These are phyloP conservation scores for Clonostachys byssicola DNA, from an alignment of 2,329 filamentous ascomycete genomes.

Conservation along the genomic window DNA sequence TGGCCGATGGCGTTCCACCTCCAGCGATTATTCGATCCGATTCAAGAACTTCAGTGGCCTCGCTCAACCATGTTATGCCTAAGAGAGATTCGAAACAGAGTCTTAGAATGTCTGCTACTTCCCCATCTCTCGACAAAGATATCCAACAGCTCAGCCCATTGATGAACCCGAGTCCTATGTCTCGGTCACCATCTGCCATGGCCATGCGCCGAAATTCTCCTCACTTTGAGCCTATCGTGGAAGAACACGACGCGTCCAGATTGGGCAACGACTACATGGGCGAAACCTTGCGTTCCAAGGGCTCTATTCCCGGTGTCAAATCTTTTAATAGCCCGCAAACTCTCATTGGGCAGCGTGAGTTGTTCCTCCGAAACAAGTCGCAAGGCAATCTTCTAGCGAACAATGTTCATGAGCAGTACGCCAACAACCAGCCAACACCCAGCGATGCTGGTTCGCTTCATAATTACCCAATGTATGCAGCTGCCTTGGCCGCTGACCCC, in stretches of 20 bases:
- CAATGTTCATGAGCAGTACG: conserved; percentile 3
- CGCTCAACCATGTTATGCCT: neutral
- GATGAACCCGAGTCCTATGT: neutral
- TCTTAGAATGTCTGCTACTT: neutral
- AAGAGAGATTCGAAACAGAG: neutral
- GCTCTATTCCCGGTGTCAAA: conserved; percentile 34
- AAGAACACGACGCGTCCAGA: conserved; percentile 26
- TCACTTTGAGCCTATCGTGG: conserved; percentile 34
- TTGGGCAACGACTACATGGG: conserved; percentile 9
- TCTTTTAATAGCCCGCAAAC: conserved; percentile 50
- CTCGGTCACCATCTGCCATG: conserved; percentile 10
- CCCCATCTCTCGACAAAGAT: neutral
- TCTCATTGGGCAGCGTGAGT: conserved; percentile 50
- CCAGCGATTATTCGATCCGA: conserved; percentile 18
- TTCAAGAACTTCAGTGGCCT: conserved; percentile 14
- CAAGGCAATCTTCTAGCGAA: conserved; percentile 28
- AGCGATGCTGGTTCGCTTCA: conserved; percentile 37
- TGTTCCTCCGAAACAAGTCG: conserved; percentile 48
- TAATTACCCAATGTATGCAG: conserved; percentile 24
- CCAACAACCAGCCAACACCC: conserved; percentile 18
- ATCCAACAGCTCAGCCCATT: neutral
- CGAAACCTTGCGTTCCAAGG: neutral
- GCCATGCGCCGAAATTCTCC: conserved; percentile 17
- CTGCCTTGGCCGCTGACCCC: conserved; percentile 33
- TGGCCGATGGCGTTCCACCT: conserved; percentile 40